A percentile compares a stretch with the other conserved stretches of the same genome.
phyloP scores from a whole-genome alignment of 495 filamentous ascomycete genomes.

The Penicillium bovifimosum region DNA sequence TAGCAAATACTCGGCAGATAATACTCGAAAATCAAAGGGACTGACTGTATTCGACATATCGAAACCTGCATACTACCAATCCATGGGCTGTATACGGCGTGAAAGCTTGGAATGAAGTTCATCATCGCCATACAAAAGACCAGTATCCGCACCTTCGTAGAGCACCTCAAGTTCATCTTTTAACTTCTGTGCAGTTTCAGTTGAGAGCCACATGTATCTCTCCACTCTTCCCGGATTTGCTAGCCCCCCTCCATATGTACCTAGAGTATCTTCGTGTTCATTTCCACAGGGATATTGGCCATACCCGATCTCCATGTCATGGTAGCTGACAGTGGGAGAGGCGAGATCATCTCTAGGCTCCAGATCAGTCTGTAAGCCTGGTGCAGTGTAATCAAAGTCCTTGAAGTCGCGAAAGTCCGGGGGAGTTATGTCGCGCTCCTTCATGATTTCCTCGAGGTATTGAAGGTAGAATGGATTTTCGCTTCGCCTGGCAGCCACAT shows the following conservation, averaged over 20 bases:
- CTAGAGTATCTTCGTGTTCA: conserved; percentile 6
- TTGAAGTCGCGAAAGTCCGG: too few species aligned
- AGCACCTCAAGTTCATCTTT: conserved; percentile 5
- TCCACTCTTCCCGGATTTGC: conserved; percentile 8
- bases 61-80: too few species aligned
- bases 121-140: conserved; percentile 8
- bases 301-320: conserved; percentile 5
- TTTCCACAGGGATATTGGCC: conserved; percentile 9
- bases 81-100: too few species aligned
- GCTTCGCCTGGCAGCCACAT: conserved; percentile 13
- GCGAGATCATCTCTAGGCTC: conserved; percentile 11
- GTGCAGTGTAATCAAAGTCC: too few species aligned
- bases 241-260: conserved; percentile 12
- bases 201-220: conserved; percentile 17
- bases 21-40: too few species aligned
- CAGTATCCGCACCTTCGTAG: conserved; percentile 11
- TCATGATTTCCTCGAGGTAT: conserved; percentile 15
- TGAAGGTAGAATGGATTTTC: conserved; percentile 14
- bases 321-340: conserved; percentile 2
- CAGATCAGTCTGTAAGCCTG: conserved; percentile 16
- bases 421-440: too few species aligned
- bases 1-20: too few species aligned
- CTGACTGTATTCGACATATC: too few species aligned
- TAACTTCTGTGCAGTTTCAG: conserved; percentile 14
- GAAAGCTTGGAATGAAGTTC: too few species aligned